phyloP scores from a whole-genome alignment of 2,329 filamentous ascomycete genomes.

The Cercospora zeae-maydis region DNA sequence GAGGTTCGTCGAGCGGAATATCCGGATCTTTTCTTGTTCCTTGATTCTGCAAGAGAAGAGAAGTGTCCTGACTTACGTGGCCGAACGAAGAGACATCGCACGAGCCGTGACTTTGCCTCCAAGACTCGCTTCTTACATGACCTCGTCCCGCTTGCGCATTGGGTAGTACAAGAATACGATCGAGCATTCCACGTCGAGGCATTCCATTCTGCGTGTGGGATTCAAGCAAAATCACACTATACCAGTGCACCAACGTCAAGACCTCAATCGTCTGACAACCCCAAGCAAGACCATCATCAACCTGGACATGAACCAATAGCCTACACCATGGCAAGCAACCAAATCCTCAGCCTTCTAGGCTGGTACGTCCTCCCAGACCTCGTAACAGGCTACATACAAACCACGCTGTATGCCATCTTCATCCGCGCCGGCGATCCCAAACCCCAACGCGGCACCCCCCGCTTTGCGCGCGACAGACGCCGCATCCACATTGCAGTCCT shows the following conservation, averaged over 20 bases:
- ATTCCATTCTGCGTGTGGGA: background rate
- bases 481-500: conserved; percentile 82
- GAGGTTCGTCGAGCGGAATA: background rate
- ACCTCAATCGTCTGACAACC: background rate
- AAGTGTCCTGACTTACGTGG: background rate
- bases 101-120: background rate
- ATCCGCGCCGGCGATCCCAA: conserved; percentile 86
- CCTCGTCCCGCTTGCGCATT: background rate
- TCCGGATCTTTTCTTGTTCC: background rate
- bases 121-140: background rate
- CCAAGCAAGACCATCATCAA: background rate
- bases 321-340: conserved; percentile 38
- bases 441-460: conserved; percentile 63
- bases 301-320: conserved; percentile 13
- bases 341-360: conserved; percentile 54
- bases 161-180: background rate
- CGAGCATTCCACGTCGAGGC: background rate
- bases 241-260: background rate
- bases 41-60: background rate
- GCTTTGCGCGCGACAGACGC: conserved; percentile 69
- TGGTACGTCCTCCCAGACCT: conserved; percentile 65
- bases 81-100: background rate
- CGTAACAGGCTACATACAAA: conserved; percentile 72
- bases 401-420: conserved; percentile 78
- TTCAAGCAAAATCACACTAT: background rate